Evolutionary conservation across 331 rosid species (phyloP), one percentile per base, ranked within the genome.

Genomic region (Malus hybrid): DNA sequence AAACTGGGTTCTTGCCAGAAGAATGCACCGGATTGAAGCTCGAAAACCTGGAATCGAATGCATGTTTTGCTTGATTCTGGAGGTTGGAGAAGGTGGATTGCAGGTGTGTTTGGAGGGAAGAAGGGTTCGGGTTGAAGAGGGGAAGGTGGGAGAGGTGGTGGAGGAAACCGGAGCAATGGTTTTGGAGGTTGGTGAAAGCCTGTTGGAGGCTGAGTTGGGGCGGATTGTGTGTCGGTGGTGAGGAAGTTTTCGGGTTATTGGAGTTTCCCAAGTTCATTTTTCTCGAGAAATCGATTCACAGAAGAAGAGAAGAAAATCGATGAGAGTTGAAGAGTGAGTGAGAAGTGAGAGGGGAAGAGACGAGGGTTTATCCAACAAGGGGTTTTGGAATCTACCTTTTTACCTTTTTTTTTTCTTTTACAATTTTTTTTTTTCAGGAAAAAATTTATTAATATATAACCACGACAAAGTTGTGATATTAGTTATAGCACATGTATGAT

Each of bases 141-240:
- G 76, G 42, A 12, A 77, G 75, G 48, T 75, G 82, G 69, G 91
- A 60, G 9, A 87, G 79, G 75, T 79, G 76, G 46, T 80, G 78
- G 69, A 87, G 42, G n/a, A 88, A 27, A 19, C 73, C 68, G 4
- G 86, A 84, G 80, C 87, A 86, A 34, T 68, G 77, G 72, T 31
- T 65, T 73, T 88, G 93, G 63, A 92, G 6, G 75, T 79, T 78
- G 71, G 70, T 3, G 52, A 92, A 22, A 22, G 93, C 84, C 72
- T 88, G 83, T 4, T 84, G 91, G 62, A 83, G 83, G 82, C 82
- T 78, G 80, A 74, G 56, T 11, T 84, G 87, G 67, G 79, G 67
- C 7, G 82, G 83, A 22, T 70, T 24, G 28, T 80, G 85, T 31
- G 75, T 63, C 72, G 82, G 67, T 19, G 79, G 73, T 18, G 87